Evolutionary conservation across 331 rosid species (phyloP).

Genomic region (Erythrophleum ivorense): DNA sequence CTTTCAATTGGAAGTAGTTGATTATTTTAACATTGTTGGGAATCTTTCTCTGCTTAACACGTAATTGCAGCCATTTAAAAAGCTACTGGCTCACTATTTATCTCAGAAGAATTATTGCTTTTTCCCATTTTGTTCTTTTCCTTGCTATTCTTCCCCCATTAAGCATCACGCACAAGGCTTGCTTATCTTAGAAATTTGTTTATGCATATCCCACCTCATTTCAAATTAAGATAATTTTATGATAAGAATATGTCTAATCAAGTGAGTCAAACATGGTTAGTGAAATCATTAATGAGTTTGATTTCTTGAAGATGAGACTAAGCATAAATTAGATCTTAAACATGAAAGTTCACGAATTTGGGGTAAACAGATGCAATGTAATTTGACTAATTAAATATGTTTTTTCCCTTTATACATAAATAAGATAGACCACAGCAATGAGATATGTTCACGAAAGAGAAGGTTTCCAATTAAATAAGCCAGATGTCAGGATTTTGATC

Average conservation of each 20-base stretch:
- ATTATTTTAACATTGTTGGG: constrained; percentile 30
- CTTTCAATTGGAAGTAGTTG: not conserved
- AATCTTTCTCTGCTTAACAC: constrained; percentile 43
- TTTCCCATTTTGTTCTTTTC: constrained; percentile 24
- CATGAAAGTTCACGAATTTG: not conserved
- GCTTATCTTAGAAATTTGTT: constrained; percentile 25
- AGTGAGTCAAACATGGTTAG: not conserved
- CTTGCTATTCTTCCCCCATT: constrained; percentile 17
- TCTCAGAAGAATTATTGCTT: not conserved
- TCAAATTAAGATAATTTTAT: not conserved
- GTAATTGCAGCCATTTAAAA: constrained; percentile 34
- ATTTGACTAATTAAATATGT: not conserved
- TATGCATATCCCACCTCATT: not conserved
- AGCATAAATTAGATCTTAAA: not conserved
- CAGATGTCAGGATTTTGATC: constrained; percentile 36
- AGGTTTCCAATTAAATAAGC: constrained; percentile 23
- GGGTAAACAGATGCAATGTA: not conserved
- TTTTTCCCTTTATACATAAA: constrained; percentile 5
- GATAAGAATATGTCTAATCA: too few relatives aligned
- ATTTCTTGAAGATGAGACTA: constrained; percentile 14
- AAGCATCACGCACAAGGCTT: constrained; percentile 7
- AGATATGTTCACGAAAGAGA: constrained; percentile 28
- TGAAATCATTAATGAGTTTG: not conserved
- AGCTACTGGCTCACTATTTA: constrained; percentile 13
- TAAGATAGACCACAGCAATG: constrained; percentile 14